Base-by-base conservation (phyloP, 805 yeast species). In the Metschnikowia matae region DNA sequence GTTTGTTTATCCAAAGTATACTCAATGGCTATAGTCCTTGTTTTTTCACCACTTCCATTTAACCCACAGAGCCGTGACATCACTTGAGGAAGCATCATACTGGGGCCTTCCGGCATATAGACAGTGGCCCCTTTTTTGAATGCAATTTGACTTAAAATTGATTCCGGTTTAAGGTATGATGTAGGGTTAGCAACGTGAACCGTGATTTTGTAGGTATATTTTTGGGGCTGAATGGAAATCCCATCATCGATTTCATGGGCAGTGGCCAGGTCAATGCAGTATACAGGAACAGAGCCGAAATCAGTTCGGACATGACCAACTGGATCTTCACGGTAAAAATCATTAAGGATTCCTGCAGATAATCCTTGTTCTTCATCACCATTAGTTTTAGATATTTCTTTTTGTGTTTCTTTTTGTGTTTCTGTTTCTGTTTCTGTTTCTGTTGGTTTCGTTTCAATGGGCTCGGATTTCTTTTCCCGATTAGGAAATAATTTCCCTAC, bases 241-340 rank as follows among this genome's bases (percentile, higher is more conserved):
- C 97, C 99, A 67, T 92, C 99, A 66, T 92, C 99, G 52, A 94
- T 86, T 65, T 94, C 98, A 57, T 85, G 85, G 0, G 98, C 96
- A 39, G 75, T 76, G 3, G 73, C 80, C 2, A 85, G 76, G 67
- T 94, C 99, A 51, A 92, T 89, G 67, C 97, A 90, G 63, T 82
- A 92, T 1, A 90, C 83, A 0, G 80, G 77, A 11, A 77, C 60
- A 41, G 74, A 67, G 0, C 67, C 66, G 55, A 75, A 79, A 26
- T 74, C 73, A n/a, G 56, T 55, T 56, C 85, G 68, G 2, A 63
- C 52, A 2, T 29, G 20, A 2, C 50, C 49, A 45, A 67, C 49
- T 0, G 75, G 74, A 51, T 73, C 78, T 2, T 49, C 34, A 1
- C 43, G 48, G 48, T 61, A 60, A 36, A 71, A 64, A 11, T 54